These are phyloP conservation scores for Phoma herbarum DNA, from an alignment of 2,329 filamentous ascomycete species.

Conservation along the genomic window DNA sequence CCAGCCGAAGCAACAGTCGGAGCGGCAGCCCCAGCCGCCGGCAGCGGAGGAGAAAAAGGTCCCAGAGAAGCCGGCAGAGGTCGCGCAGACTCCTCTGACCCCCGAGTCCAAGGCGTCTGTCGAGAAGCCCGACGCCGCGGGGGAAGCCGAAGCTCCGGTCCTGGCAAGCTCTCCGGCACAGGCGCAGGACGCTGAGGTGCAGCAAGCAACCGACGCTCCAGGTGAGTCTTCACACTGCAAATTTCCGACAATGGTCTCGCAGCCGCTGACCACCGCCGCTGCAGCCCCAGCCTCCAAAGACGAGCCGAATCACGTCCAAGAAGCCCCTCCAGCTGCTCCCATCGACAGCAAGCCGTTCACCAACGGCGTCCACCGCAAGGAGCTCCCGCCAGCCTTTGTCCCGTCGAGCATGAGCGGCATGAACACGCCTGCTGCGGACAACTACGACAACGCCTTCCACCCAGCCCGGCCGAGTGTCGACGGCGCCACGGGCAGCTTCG, in stretches of 20 bases:
- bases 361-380: slow-evolving; percentile 37
- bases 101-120: slow-evolving; percentile 41
- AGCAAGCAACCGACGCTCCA: slow-evolving; percentile 24
- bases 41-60: slow-evolving; percentile 21
- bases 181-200: slow-evolving; percentile 27
- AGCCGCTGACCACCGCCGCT: neutral
- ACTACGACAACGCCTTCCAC: slow-evolving; percentile 29
- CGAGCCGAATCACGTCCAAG: slow-evolving; percentile 13
- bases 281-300: slow-evolving; percentile 13
- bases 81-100: slow-evolving; percentile 35
- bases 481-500: slow-evolving; percentile 52
- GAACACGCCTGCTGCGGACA: slow-evolving; percentile 37
- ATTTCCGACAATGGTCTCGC: neutral
- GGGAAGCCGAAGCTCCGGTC: slow-evolving; percentile 15
- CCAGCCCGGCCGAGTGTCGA: slow-evolving; percentile 40
- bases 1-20: slow-evolving; percentile 21
- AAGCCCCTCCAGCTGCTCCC: slow-evolving; percentile 4
- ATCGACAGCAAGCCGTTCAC: slow-evolving; percentile 25
- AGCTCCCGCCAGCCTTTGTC: slow-evolving; percentile 50
- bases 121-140: slow-evolving; percentile 22
- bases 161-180: slow-evolving; percentile 29
- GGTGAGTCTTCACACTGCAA: slow-evolving; percentile 29
- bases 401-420: slow-evolving; percentile 39
- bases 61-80: slow-evolving; percentile 24
- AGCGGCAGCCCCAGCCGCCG: slow-evolving; percentile 24